These are phyloP conservation scores for Dryas alaskensis DNA, from an alignment of 306 rosid species.

Conservation along the genomic window DNA sequence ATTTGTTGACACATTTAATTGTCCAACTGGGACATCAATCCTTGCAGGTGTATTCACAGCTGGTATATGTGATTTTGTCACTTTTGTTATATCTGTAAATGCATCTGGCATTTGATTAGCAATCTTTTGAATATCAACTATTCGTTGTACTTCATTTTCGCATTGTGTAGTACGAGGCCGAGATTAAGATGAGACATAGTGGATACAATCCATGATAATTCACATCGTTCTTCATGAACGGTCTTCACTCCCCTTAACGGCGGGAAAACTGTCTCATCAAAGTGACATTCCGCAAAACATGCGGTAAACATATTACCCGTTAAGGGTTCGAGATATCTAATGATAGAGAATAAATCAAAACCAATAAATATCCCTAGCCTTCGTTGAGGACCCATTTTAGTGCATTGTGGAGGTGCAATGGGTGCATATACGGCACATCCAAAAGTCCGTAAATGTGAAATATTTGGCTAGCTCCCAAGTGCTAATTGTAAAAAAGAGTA, in stretches of 20 bases:
- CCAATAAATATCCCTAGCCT: neutral
- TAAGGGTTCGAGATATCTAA: no score
- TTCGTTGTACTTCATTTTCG: neutral
- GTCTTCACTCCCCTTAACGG: neutral
- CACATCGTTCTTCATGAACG: accelerated
- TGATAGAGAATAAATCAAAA: neutral
- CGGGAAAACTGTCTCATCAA: neutral
- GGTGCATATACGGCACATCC: neutral
- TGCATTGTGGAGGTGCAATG: neutral
- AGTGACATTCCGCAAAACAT: neutral
- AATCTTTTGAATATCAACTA: neutral
- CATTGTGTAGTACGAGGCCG: constrained; percentile 6
- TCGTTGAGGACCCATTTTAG: neutral
- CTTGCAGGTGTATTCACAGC: no score
- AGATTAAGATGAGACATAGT: neutral
- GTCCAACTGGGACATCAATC: no score
- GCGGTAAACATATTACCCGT: neutral
- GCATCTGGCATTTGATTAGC: no score
- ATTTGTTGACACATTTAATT: no score
- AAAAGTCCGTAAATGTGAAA: neutral
- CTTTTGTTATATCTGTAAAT: no score
- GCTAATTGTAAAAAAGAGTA: neutral
- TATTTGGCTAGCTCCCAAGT: neutral
- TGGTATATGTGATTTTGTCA: no score
- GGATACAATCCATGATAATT: neutral